Conservation (phyloP, 148 eudicot species). For the Amaranthus hypochondriacus region DNA sequence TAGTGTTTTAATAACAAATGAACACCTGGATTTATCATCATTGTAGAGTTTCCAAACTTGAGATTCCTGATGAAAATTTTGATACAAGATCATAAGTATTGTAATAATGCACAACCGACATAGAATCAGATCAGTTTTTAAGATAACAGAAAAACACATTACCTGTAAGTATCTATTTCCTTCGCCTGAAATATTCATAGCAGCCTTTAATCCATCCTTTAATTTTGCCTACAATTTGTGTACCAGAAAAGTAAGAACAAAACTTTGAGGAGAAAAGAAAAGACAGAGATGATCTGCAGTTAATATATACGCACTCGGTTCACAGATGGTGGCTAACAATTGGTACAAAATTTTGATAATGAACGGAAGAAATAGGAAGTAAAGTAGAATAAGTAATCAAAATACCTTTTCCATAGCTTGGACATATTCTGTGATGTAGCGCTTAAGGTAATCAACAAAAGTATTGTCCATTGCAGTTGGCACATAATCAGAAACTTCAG, state of each 20-base stretch:
- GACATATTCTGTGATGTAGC: constrained; percentile 3
- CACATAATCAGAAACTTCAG: constrained; percentile 1
- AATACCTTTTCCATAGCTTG: constrained; percentile 17
- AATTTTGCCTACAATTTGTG: constrained; percentile 8
- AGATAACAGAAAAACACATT: neutral
- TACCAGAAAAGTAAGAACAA: no score
- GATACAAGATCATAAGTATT: no score
- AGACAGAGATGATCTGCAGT: neutral
- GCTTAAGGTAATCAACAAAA: neutral
- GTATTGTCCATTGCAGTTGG: neutral
- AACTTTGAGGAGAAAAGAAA: neutral
- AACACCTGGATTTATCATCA: no score
- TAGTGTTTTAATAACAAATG: no score
- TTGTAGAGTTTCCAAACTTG: no score
- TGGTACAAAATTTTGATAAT: neutral
- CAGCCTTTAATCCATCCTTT: constrained; percentile 14
- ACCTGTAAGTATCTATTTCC: constrained; percentile 18
- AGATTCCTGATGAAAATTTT: no score
- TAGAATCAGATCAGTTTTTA: no score
- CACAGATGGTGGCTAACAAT: neutral
- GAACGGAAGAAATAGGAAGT: neutral
- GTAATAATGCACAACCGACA: no score
- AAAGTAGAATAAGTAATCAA: neutral
- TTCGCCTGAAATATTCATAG: constrained; percentile 14
- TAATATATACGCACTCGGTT: no score